phyloP scores from a whole-genome alignment of 768 basidiomycete genomes.

The Mycena rosella region DNA sequence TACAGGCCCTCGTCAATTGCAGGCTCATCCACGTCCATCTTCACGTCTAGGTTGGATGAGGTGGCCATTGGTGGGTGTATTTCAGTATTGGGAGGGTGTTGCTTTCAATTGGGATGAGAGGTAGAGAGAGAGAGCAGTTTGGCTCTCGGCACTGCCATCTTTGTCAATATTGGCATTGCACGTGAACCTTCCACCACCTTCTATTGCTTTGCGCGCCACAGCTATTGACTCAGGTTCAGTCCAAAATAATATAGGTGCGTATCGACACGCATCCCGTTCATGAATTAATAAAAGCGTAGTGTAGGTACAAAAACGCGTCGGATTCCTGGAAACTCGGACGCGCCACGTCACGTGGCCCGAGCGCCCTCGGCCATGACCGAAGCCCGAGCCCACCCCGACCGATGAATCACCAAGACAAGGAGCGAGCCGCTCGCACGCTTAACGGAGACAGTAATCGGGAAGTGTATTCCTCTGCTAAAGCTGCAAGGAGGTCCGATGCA shows the following conservation, averaged over 20 bases:
- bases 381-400: too few species aligned
- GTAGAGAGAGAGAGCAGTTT: slow-evolving; percentile 9
- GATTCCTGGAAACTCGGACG: slow-evolving; percentile 2
- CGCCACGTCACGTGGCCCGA: slow-evolving; percentile 14
- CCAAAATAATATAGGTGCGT: too few species aligned
- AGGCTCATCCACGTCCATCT: slow-evolving; percentile 90
- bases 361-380: not conserved
- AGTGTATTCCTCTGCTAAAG: slow-evolving; percentile 20
- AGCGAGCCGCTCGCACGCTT: not conserved
- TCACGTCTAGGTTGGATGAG: slow-evolving; percentile 53
- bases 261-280: not conserved
- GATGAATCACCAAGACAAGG: not conserved
- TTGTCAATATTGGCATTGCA: slow-evolving; percentile 1
- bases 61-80: slow-evolving; percentile 51
- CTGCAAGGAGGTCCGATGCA: slow-evolving; percentile 21
- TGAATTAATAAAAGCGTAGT: not conserved
- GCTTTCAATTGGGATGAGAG: slow-evolving; percentile 26
- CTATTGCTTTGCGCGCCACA: not conserved
- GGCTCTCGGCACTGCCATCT: slow-evolving; percentile 21
- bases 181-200: slow-evolving; percentile 25
- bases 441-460: slow-evolving; percentile 18
- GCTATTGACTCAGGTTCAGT: not conserved
- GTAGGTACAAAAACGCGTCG: slow-evolving; percentile 24
- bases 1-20: slow-evolving; percentile 95
- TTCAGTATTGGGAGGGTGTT: slow-evolving; percentile 24